Evolutionary conservation across 441 rosid species (phyloP).

Genomic region (Erodium trifolium): DNA sequence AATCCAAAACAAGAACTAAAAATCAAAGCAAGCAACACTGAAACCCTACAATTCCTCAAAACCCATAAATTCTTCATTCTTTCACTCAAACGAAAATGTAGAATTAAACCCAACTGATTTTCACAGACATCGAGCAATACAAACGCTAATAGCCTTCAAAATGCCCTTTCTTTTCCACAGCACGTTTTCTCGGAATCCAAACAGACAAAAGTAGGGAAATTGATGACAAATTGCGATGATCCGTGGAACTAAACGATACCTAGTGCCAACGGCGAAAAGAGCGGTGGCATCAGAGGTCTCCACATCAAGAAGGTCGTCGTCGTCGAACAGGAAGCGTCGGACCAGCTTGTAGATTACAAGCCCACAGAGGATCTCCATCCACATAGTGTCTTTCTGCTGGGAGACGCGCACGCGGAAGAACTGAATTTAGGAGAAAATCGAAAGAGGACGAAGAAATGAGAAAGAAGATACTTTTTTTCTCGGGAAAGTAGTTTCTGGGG

Average conservation of each 20-base stretch:
- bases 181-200: background rate
- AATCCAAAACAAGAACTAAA: background rate
- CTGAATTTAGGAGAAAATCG: background rate
- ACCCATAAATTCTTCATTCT: background rate
- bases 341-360: constrained; percentile 47
- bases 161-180: background rate
- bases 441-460: background rate
- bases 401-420: background rate
- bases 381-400: constrained; percentile 27
- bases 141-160: background rate
- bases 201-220: background rate
- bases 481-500: constrained; percentile 3
- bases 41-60: background rate
- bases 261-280: constrained; percentile 61
- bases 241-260: constrained; percentile 26
- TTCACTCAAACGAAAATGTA: background rate
- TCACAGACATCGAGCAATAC: background rate
- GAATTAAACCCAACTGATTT: background rate
- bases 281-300: constrained; percentile 57
- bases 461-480: background rate
- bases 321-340: constrained; percentile 46
- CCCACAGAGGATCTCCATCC: constrained; percentile 65
- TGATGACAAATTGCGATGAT: background rate
- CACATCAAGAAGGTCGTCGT: constrained; percentile 33
- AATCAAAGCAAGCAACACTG: too few species aligned